Base-by-base conservation (phyloP, 352 stramenopile genomes). In the Salisapilia sapeloensis region DNA sequence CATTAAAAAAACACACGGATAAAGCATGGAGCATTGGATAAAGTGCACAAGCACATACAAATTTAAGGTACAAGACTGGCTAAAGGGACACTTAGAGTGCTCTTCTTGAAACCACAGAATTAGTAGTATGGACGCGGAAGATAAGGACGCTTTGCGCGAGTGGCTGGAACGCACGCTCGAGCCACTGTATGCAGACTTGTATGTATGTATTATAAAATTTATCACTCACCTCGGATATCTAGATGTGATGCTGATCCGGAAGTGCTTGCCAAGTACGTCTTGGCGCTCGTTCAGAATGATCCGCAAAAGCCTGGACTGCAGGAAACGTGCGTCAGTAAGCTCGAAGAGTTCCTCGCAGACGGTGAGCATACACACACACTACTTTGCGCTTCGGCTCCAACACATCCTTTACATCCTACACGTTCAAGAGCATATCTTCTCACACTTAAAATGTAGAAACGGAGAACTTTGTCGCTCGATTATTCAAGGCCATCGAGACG, bases 201-300 rank as follows among this genome's bases (percentile, higher is more conserved):
- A 6, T 20, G n/a, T 24, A 18, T 16, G 10, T 11, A 38, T 35
- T 35, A 38, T 35, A 19, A 22, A 18, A 36, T 23, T 33, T 11
- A 29, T 17, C 7, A 12, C 13, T 32, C 10, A 18, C 23, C n/a
- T 11, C 44, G 11, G 19, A 26, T 24, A 15, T 49, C 2, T 33
- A 91, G 75, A 38, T 87, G 76, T 37, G 76, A 91, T 24, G 76
- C 76, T 1, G 76, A 91, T 44, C 76, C 76, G 1, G 71, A 83
- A 15, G 76, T 91, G 30, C 38, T 91, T 42, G 85, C 69, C 42
- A 91, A 91, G 42, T 91, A 91, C 42, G 72, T 91, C 24, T 42
- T 89, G 13, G 76, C 76, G 29, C 47, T 91, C 23, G 66, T 91
- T 41, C 71, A 87, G 54, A 81, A 77, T 42, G 56, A 91, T 35